A percentile compares a stretch with the other conserved stretches of the same genome.
These are phyloP conservation scores for Ascoidea asiatica DNA, from an alignment of 805 yeast species.

Conservation along the genomic window DNA sequence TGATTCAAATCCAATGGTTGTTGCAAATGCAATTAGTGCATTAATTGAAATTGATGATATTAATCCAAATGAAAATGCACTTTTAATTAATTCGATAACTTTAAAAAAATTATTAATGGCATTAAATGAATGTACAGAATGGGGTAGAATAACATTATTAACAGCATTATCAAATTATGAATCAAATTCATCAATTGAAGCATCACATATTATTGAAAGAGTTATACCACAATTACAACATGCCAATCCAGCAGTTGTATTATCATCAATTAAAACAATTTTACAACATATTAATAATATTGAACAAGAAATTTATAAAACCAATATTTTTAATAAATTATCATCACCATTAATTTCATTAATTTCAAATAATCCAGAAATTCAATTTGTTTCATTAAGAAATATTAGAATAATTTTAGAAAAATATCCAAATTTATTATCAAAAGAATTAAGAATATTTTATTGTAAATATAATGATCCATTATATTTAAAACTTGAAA, in stretches of 20 bases:
- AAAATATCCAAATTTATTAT: conserved; percentile 68
- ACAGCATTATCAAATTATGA: conserved; percentile 66
- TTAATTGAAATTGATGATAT: conserved; percentile 69
- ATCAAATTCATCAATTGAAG: conserved; percentile 46
- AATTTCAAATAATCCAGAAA: conserved; percentile 82
- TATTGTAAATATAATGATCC: conserved; percentile 84
- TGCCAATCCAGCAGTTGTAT: conserved; percentile 89
- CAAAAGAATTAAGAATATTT: conserved; percentile 75
- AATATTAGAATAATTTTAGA: conserved; percentile 84
- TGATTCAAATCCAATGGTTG: conserved; percentile 94
- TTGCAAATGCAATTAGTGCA: conserved; percentile 85
- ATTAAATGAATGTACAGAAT: conserved; percentile 93
- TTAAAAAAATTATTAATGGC: conserved; percentile 59
- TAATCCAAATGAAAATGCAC: conserved; percentile 37
- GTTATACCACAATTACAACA: conserved; percentile 93
- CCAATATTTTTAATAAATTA: conserved; percentile 47
- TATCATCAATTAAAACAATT: conserved; percentile 72
- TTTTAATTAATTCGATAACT: conserved; percentile 24
- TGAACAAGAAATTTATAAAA: conserved; percentile 15
- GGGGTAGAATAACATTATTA: conserved; percentile 92
- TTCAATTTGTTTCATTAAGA: conserved; percentile 85
- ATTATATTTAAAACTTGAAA: conserved; percentile 61
- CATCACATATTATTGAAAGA: conserved; percentile 75
- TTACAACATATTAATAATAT: conserved; percentile 50
- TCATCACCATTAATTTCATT: conserved; percentile 80